Evolutionary conservation across 1,284 basidiomycete genomes (phyloP), one percentile per base, ranked within the genome.

Genomic region (Pseudozyma tsukubaensis): DNA sequence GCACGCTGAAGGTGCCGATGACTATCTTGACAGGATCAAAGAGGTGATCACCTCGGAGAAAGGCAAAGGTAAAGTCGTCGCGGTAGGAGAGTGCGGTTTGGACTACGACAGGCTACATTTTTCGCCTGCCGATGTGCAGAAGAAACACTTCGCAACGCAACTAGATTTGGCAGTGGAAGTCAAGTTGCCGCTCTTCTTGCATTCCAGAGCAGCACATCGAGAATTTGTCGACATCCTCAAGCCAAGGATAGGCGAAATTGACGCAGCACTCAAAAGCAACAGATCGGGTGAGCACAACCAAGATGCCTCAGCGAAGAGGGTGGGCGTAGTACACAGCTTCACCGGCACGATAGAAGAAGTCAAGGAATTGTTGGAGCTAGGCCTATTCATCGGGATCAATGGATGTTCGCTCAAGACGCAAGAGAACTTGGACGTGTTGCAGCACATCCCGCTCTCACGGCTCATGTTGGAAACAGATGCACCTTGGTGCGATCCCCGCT

Each of bases 101-200:
- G 94, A 96, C 84, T 94, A 94, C 78, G 94, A 95, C 82, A 88
- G 94, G 14, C 88, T 91, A 0, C 90, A 91, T 76, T 92, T 92
- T 82, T 89, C 92, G 5, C 79, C 88, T 1, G 86, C 86, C 21
- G 89, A 90, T 19, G 87, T 88, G 3, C 93, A 94, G 83, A 86
- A 88, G 67, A 88, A 85, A 49, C 87, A 91, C 80, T 93, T 96
- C 82, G 89, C 91, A 84, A 77, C 87, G 9, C 91, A 94, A 77
- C 87, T 95, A 4, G 74, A 80, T 1, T 86, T 96, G 6, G 91
- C 92, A 0, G 90, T 90, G 76, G 90, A 90, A 77, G 88, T 90
- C 78, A 86, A 89, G 72, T 87, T 95, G 5, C 93, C 94, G 0
- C 84, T 96, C 7, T 96, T 95, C 84, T 87, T 96, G 4, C 94